Percentiles rank a stretch among this genome's conserved stretches.
These are phyloP conservation scores for Ascochyta pisi DNA, from an alignment of 2,329 filamentous ascomycete genomes.

Conservation along the genomic window DNA sequence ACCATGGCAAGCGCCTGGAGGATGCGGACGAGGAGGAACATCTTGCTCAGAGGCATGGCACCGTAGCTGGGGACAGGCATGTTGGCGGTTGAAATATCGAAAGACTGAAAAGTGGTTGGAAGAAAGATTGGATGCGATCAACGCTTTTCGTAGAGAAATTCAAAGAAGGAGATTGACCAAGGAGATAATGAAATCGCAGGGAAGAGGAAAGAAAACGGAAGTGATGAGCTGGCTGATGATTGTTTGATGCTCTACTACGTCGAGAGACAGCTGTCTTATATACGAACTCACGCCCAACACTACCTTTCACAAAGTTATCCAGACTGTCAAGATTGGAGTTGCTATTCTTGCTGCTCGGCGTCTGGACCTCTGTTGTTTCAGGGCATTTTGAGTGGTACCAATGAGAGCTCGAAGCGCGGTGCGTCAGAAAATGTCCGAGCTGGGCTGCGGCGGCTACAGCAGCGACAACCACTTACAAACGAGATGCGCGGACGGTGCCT, in stretches of 20 bases:
- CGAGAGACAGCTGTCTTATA: conserved; percentile 14
- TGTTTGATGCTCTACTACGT: conserved; percentile 38
- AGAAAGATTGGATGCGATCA: conserved; percentile 11
- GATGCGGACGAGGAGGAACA: conserved; percentile 75
- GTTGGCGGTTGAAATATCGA: conserved; percentile 26
- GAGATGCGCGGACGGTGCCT: conserved; percentile 22
- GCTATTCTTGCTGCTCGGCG: conserved; percentile 45
- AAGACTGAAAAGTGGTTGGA: background rate
- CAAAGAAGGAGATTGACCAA: conserved; percentile 37
- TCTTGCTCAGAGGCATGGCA: conserved; percentile 71
- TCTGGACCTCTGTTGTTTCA: conserved; percentile 46
- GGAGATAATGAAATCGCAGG: conserved; percentile 41
- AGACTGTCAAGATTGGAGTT: conserved; percentile 1
- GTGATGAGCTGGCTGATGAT: conserved; percentile 41
- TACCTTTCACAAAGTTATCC: conserved; percentile 13
- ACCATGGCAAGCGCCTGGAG: conserved; percentile 76
- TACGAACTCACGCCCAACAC: conserved; percentile 9
- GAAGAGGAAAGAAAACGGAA: conserved; percentile 44
- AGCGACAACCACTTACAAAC: conserved; percentile 39
- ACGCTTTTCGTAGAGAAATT: conserved; percentile 8
- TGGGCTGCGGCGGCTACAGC: conserved; percentile 46
- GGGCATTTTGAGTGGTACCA: conserved; percentile 43
- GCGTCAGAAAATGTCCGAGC: conserved; percentile 46
- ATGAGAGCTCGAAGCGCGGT: conserved; percentile 39
- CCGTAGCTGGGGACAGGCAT: conserved; percentile 69